Conservation (phyloP, 2,329 filamentous ascomycete genomes). For the Xylaria sp. region DNA sequence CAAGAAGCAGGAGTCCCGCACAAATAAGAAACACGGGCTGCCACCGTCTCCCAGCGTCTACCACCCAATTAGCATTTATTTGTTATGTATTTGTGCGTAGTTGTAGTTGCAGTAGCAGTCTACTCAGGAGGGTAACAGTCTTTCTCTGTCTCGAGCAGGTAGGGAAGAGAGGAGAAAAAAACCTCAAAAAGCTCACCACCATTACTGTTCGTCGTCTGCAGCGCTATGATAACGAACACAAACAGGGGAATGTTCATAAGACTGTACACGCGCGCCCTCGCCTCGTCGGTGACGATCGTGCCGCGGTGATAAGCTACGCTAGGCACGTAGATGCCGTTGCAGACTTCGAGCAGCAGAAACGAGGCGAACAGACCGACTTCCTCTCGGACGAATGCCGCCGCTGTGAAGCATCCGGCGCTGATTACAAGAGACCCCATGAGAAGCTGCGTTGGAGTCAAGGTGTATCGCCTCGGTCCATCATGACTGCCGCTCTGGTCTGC, state of each 20-base stretch:
- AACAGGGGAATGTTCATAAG: slow-evolving; percentile 59
- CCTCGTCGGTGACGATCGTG: slow-evolving; percentile 37
- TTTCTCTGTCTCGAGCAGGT: too few species aligned
- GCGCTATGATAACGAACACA: slow-evolving; percentile 58
- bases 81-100: too few species aligned
- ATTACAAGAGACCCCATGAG: slow-evolving; percentile 33
- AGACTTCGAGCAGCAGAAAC: slow-evolving; percentile 42
- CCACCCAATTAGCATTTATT: not conserved
- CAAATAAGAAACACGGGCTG: slow-evolving; percentile 34
- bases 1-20: slow-evolving; percentile 32
- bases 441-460: slow-evolving; percentile 28
- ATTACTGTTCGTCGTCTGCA: slow-evolving; percentile 46
- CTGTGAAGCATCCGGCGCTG: slow-evolving; percentile 34
- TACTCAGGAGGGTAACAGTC: too few species aligned
- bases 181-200: slow-evolving; percentile 31
- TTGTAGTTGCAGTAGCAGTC: too few species aligned
- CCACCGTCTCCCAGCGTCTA: slow-evolving; percentile 26
- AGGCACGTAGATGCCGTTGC: slow-evolving; percentile 44
- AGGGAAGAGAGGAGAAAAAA: too few species aligned
- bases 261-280: slow-evolving; percentile 41
- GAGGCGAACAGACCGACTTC: slow-evolving; percentile 36
- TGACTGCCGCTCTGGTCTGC: not conserved
- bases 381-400: slow-evolving; percentile 28
- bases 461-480: not conserved
- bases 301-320: slow-evolving; percentile 43